phyloP scores from a whole-genome alignment of 2,329 filamentous ascomycete species.

The Bipolaris cookei region DNA sequence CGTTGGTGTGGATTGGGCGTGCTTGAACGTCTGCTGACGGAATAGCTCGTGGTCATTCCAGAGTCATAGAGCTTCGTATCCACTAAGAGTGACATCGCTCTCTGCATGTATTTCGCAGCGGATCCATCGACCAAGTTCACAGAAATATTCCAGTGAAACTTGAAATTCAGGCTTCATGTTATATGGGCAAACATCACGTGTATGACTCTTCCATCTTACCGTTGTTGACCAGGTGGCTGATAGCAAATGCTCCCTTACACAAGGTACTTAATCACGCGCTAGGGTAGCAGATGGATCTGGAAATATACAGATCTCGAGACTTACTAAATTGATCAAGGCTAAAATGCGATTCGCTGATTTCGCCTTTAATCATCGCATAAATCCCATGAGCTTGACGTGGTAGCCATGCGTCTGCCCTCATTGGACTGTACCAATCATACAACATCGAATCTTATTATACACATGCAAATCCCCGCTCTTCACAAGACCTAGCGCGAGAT shows the following conservation, averaged over 20 bases:
- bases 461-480: not conserved
- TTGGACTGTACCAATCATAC: not conserved
- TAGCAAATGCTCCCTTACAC: not conserved
- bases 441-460: not conserved
- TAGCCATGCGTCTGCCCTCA: not conserved
- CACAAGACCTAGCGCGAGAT: not conserved
- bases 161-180: not conserved
- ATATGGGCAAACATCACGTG: not conserved
- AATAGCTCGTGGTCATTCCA: not conserved
- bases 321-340: not conserved
- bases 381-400: not conserved
- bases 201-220: not conserved
- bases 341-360: not conserved
- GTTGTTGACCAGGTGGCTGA: not conserved
- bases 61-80: not conserved
- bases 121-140: not conserved
- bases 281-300: not conserved
- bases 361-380: not conserved
- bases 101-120: not conserved
- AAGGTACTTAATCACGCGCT: not conserved
- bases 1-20: not conserved
- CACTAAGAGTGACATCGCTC: not conserved
- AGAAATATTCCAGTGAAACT: not conserved
- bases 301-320: not conserved
- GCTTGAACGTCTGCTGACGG: not conserved